A percentile compares a stretch with the other conserved stretches of the same genome.
Evolutionary conservation across 2,329 filamentous ascomycete genomes (phyloP).

Genomic region (Tolypocladium nubicola): DNA sequence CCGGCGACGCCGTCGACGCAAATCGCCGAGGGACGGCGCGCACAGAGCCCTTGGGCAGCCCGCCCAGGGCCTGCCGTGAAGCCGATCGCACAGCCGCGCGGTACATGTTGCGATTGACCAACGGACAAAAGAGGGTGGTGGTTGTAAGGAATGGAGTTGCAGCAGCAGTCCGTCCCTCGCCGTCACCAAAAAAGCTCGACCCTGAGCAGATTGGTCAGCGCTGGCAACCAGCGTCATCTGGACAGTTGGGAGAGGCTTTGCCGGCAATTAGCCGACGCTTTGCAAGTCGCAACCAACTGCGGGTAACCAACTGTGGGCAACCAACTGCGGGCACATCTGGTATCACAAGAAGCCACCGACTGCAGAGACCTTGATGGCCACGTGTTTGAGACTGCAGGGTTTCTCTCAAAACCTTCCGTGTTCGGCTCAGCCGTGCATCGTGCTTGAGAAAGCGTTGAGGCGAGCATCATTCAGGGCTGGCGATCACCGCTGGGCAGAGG

Average conservation of each 20-base stretch:
- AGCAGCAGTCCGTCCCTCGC: not conserved
- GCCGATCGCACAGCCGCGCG: conserved; percentile 39
- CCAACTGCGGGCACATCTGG: not conserved
- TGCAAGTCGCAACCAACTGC: not conserved
- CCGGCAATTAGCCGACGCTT: not conserved
- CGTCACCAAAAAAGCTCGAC: conserved; percentile 1
- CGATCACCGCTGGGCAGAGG: not conserved
- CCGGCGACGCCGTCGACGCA: conserved; percentile 39
- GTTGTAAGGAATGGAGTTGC: not conserved
- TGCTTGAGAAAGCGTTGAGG: not conserved
- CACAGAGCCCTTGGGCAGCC: conserved; percentile 27
- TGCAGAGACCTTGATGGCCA: not conserved
- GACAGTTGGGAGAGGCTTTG: not conserved
- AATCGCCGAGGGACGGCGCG: conserved; percentile 36
- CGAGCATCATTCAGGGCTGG: not conserved
- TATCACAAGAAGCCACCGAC: not conserved
- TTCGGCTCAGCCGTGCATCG: not conserved
- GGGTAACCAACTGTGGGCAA: not conserved
- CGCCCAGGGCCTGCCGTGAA: conserved; percentile 31
- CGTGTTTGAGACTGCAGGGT: not conserved
- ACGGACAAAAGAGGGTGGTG: not conserved
- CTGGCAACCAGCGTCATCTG: not conserved
- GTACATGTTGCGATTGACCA: conserved; percentile 31
- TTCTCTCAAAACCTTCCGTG: not conserved
- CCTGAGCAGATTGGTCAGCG: conserved; percentile 1